Evolutionary conservation across 163 green algal species (phyloP).

Genomic region (Chlamydomonas reinhardtii): DNA sequence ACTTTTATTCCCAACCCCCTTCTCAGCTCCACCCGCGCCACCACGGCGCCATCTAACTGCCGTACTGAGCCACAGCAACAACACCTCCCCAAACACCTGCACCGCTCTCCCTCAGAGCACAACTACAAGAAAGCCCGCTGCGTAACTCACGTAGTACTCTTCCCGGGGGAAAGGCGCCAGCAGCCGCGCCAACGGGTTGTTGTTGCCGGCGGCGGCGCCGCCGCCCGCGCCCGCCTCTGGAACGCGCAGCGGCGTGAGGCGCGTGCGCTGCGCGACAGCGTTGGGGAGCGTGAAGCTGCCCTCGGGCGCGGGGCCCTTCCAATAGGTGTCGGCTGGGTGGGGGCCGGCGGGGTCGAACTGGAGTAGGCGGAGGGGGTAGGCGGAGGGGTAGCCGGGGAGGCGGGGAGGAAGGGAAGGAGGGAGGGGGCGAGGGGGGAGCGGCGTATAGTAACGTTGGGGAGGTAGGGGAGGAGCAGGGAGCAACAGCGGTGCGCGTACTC

Average conservation of each 20-base stretch:
- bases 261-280: constrained; percentile 50
- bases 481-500: no score
- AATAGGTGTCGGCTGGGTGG: not conserved
- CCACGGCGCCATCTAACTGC: no score
- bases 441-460: no score
- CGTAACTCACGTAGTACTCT: constrained; percentile 51
- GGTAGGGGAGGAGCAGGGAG: no score
- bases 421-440: not conserved
- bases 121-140: no score
- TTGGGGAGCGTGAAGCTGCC: constrained; percentile 50
- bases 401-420: not conserved
- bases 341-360: constrained; percentile 11
- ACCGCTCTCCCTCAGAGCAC: no score
- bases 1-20: no score
- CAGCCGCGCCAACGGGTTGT: constrained; percentile 35
- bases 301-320: not conserved
- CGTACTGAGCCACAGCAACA: no score
- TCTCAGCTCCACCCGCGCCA: no score
- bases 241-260: constrained; percentile 46
- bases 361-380: no score
- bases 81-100: no score
- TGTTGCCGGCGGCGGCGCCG: not conserved
- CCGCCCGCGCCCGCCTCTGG: constrained; percentile 38
- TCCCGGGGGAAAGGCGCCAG: constrained; percentile 37
- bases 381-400: not conserved